phyloP scores from a whole-genome alignment of 1,139 yeast species.

The Saccharomycopsis hybrid region DNA sequence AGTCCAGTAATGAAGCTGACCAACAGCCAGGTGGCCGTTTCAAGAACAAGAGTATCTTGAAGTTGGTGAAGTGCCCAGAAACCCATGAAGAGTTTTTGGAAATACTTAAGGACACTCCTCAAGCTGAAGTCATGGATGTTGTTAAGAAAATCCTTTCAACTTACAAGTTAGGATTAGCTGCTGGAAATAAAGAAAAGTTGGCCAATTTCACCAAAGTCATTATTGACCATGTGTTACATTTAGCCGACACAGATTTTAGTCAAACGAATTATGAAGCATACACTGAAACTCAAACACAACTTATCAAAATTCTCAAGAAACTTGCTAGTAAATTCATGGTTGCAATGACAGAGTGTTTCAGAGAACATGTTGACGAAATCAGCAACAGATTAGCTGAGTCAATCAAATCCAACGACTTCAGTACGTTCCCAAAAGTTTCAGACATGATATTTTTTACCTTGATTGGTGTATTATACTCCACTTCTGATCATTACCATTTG shows the following conservation, averaged over 20 bases:
- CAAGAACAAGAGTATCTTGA: constrained; percentile 10
- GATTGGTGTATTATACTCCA: constrained; percentile 75
- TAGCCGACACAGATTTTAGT: constrained; percentile 35
- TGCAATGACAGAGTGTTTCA: constrained; percentile 50
- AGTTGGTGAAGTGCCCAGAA: constrained; percentile 47
- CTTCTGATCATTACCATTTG: constrained; percentile 93
- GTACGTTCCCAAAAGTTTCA: constrained; percentile 34
- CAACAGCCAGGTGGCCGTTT: constrained; percentile 15
- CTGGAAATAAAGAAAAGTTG: constrained; percentile 75
- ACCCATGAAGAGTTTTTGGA: constrained; percentile 45
- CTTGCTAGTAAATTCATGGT: constrained; percentile 64
- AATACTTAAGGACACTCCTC: constrained; percentile 33
- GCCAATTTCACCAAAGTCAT: constrained; percentile 59
- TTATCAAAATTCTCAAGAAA: constrained; percentile 47
- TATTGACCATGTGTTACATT: constrained; percentile 52
- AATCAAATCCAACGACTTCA: constrained; percentile 14
- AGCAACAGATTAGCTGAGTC: constrained; percentile 39
- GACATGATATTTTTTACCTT: constrained; percentile 65
- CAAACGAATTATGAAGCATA: constrained; percentile 27
- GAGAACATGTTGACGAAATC: constrained; percentile 41
- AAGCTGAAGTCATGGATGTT: constrained; percentile 40
- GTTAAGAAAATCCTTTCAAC: constrained; percentile 51
- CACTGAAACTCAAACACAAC: constrained; percentile 35
- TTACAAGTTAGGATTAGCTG: constrained; percentile 72
- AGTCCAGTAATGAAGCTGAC: constrained; percentile 25